Conservation (phyloP, 441 rosid species). For the Flueggea neowawraea region DNA sequence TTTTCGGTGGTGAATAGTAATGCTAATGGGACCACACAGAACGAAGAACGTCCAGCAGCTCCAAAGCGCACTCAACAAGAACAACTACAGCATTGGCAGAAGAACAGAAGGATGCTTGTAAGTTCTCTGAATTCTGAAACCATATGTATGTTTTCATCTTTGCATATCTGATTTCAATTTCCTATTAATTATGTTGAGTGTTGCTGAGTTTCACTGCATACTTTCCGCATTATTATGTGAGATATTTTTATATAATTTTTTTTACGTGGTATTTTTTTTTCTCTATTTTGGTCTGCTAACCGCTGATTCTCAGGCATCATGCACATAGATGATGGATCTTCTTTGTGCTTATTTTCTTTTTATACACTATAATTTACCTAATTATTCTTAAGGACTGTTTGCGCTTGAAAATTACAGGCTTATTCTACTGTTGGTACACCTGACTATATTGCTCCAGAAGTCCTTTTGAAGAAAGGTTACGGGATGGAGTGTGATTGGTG, state of each 20-base stretch:
- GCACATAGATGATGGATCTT: neutral
- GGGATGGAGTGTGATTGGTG: conserved; percentile 99
- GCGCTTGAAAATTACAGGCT: conserved; percentile 50
- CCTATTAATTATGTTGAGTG: neutral
- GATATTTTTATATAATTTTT: neutral
- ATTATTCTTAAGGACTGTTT: neutral
- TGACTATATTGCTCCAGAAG: conserved; percentile 99
- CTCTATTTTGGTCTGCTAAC: neutral
- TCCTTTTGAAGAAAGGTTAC: conserved; percentile 93
- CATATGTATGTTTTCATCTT: neutral
- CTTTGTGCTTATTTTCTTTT: neutral
- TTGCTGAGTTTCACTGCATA: neutral
- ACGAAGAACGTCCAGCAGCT: conserved; percentile 49
- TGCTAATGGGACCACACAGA: conserved; percentile 44
- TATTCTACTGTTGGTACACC: conserved; percentile 99
- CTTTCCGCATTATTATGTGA: neutral
- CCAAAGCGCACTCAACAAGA: conserved; percentile 86
- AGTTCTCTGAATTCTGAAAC: conserved; percentile 19
- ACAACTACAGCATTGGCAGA: conserved; percentile 94
- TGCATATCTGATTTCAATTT: neutral
- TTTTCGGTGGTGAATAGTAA: conserved; percentile 46
- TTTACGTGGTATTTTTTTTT: neutral
- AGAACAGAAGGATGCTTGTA: conserved; percentile 89
- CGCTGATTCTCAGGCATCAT: neutral
- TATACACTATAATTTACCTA: neutral